Base-by-base conservation (phyloP, 805 yeast genomes). In the Lachancea mirantina region DNA sequence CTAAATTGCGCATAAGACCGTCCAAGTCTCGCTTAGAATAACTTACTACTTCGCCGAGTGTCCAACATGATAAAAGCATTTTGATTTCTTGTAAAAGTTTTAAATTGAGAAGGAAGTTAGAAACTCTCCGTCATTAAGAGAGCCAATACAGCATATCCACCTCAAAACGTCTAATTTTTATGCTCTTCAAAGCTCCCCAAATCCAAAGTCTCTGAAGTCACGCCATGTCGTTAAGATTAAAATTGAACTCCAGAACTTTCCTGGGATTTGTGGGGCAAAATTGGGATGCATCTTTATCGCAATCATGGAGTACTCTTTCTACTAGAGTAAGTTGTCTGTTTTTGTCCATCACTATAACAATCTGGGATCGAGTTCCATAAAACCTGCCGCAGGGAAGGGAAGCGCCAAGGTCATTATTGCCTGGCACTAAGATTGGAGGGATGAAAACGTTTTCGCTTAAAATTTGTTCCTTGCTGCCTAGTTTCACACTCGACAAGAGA, bases 351-450 rank as follows among this genome's bases (percentile, higher is more conserved):
- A 84, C 45, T 3, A 85, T 65, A 2, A 85, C 70, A 0, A 94
- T 84, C 53, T 87, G 95, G 0, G 95, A 83, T 34, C 96, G 61
- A 0, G 96, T 87, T 1, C 96, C 96, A 50, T 85, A 88, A 46
- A 65, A 76, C 14, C 63, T 55, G 0, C 85, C 84, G 10, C 65
- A 57, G n/a, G 56, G 45, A 13, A 42, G 38, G 4, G 61, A 53
- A 13, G 52, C 45, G 8, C 59, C 58, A 5, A 47, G 27, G 19
- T 43, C 47, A 13, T 61, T 52, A 26, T 55, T 45, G n/a, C 43
- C 48, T 7, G 50, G 41, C 4, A 60, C 52, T 29, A 52, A 52
- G 24, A 82, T 48, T 0, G 85, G 84, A 2, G 95, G 95, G 7
- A 87, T 70, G 48, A 76, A 84, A 4, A 87, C 74, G 3, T 83